phyloP scores from a whole-genome alignment of 352 stramenopile species.

The Bremia lactucae region DNA sequence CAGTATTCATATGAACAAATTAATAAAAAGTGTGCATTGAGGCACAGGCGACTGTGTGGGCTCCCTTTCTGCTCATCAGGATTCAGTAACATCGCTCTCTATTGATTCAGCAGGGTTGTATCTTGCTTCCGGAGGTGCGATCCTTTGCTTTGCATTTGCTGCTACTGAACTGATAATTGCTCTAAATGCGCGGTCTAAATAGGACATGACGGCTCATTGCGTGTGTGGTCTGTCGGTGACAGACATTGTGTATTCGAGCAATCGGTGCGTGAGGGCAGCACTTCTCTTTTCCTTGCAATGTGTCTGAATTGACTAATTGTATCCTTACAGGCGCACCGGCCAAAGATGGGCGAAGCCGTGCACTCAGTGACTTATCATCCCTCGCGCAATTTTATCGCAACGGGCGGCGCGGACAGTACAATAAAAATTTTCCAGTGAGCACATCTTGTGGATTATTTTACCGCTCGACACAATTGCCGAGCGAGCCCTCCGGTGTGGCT shows the following conservation, averaged over 20 bases:
- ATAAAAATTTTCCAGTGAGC: slow-evolving; percentile 84
- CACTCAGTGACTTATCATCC: slow-evolving; percentile 68
- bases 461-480: slow-evolving; percentile 3
- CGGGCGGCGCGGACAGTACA: slow-evolving; percentile 65
- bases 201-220: slow-evolving; percentile 79
- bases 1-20: background rate
- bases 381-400: slow-evolving; percentile 74
- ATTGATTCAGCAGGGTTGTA: slow-evolving; percentile 71
- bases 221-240: slow-evolving; percentile 73
- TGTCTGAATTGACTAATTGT: too few species aligned
- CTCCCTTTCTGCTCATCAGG: slow-evolving; percentile 67
- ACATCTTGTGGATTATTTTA: slow-evolving; percentile 10
- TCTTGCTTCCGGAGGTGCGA: slow-evolving; percentile 54
- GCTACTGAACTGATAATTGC: slow-evolving; percentile 1
- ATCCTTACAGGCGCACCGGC: slow-evolving; percentile 45
- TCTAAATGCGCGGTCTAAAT: background rate
- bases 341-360: slow-evolving; percentile 73
- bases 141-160: background rate
- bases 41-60: slow-evolving; percentile 61
- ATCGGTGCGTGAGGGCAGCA: slow-evolving; percentile 48
- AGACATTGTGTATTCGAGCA: slow-evolving; percentile 83
- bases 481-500: slow-evolving; percentile 13
- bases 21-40: background rate
- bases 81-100: slow-evolving; percentile 69
- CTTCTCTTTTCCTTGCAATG: too few species aligned